Evolutionary conservation across 768 basidiomycete genomes (phyloP).

Genomic region (Infundibulicybe gibba): DNA sequence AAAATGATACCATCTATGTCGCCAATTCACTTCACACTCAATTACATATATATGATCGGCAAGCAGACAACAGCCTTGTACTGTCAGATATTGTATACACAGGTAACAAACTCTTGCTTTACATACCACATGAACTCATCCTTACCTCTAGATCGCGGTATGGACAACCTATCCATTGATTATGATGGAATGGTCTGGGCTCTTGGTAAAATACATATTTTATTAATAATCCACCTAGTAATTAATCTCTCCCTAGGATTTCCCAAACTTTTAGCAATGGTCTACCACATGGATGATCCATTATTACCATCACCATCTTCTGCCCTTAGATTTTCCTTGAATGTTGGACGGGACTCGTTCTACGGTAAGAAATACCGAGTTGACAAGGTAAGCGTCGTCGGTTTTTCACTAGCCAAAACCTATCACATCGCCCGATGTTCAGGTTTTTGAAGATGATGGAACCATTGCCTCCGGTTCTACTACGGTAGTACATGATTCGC

Average conservation of each 20-base stretch:
- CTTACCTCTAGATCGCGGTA: conserved; percentile 32
- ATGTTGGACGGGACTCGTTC: conserved; percentile 46
- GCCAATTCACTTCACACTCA: conserved; percentile 39
- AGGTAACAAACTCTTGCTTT: conserved; percentile 28
- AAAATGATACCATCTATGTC: conserved; percentile 66
- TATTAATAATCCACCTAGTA: neutral
- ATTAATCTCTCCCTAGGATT: conserved; percentile 28
- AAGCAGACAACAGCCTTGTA: conserved; percentile 55
- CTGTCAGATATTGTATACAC: conserved; percentile 48
- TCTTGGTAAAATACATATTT: conserved; percentile 37
- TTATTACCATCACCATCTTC: conserved; percentile 39
- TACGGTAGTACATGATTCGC: conserved; percentile 29
- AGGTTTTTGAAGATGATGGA: conserved; percentile 44
- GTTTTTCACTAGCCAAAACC: neutral
- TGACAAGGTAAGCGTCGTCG: conserved; percentile 42
- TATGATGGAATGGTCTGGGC: conserved; percentile 58
- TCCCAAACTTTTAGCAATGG: conserved; percentile 30
- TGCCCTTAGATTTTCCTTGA: conserved; percentile 49
- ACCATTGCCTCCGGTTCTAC: conserved; percentile 32
- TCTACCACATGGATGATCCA: conserved; percentile 40
- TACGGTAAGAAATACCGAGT: conserved; percentile 59
- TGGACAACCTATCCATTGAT: conserved; percentile 66
- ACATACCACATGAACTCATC: neutral
- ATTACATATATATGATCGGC: conserved; percentile 52
- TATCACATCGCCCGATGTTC: neutral